Conservation (phyloP, 164 flowering plant genomes). For the Magnolia sinica region DNA sequence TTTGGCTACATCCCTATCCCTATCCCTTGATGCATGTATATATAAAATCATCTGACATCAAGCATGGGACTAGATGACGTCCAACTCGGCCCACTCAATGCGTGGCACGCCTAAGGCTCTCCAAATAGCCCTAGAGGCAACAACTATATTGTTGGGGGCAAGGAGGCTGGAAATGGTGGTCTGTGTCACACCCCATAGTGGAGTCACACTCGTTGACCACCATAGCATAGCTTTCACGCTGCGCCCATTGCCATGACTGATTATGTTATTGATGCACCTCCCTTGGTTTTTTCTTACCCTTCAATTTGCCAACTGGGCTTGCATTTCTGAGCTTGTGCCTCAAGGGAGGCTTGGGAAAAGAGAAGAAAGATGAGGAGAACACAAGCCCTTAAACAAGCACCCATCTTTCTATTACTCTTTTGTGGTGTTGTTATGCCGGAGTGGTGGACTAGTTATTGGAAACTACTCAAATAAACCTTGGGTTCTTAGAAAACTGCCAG, state of each 20-base stretch:
- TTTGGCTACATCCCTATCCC: too few relatives aligned
- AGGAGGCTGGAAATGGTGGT: constrained; percentile 13
- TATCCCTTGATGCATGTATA: too few relatives aligned
- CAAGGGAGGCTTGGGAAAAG: background rate
- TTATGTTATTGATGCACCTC: constrained; percentile 7
- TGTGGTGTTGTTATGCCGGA: background rate
- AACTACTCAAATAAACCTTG: background rate
- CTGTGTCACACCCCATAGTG: constrained; percentile 9
- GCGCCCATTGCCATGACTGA: constrained; percentile 4
- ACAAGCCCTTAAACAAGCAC: too few relatives aligned
- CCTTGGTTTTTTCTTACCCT: background rate
- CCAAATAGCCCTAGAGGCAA: constrained; percentile 16
- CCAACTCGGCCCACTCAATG: background rate
- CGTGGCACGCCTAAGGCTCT: background rate
- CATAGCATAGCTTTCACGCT: constrained; percentile 11
- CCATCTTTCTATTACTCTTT: background rate
- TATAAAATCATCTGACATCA: background rate
- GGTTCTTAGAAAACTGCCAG: background rate
- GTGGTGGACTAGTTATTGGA: background rate
- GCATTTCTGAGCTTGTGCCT: constrained; percentile 6
- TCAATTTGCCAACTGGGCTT: constrained; percentile 7
- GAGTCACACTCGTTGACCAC: constrained; percentile 21
- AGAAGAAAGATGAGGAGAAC: background rate
- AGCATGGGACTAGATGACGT: constrained; percentile 5
- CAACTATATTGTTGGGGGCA: constrained; percentile 14